phyloP scores from a whole-genome alignment of 139 green algal genomes.

The Chlamydomonas sp. region DNA sequence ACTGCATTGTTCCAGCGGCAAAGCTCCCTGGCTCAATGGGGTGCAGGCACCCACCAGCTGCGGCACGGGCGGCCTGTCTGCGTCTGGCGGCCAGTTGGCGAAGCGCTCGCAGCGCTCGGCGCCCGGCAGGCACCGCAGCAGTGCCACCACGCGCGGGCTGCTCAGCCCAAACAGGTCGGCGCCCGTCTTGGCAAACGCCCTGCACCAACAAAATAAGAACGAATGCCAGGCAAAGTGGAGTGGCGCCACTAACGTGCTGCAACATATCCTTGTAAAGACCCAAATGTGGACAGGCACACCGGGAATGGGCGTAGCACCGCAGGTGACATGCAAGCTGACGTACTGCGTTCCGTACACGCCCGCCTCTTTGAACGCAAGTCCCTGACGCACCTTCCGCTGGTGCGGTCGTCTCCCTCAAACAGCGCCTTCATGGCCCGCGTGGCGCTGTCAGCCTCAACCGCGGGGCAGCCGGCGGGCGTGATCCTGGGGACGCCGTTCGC shows the following conservation, averaged over 20 bases:
- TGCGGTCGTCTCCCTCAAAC: conserved; percentile 33
- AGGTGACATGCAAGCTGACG: not conserved
- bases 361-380: no score
- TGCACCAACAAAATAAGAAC: not conserved
- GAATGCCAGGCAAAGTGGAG: no score
- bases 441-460: conserved; percentile 54
- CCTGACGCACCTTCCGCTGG: conserved; percentile 9
- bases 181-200: conserved; percentile 34
- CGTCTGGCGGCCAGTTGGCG: conserved; percentile 54
- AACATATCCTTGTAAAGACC: no score
- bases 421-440: conserved; percentile 65
- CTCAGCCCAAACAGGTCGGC: conserved; percentile 64
- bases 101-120: conserved; percentile 63
- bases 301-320: no score
- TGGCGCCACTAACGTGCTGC: no score
- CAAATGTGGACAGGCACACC: no score
- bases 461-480: conserved; percentile 42
- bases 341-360: no score
- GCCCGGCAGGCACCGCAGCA: conserved; percentile 55
- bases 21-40: not conserved
- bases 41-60: conserved; percentile 50
- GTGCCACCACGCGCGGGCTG: conserved; percentile 31
- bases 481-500: conserved; percentile 50
- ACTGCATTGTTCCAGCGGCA: not conserved
- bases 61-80: conserved; percentile 24